A percentile compares a stretch with the other conserved stretches of the same genome.
phyloP scores from a whole-genome alignment of 768 basidiomycete genomes.

The Leucogyrophana mollusca region DNA sequence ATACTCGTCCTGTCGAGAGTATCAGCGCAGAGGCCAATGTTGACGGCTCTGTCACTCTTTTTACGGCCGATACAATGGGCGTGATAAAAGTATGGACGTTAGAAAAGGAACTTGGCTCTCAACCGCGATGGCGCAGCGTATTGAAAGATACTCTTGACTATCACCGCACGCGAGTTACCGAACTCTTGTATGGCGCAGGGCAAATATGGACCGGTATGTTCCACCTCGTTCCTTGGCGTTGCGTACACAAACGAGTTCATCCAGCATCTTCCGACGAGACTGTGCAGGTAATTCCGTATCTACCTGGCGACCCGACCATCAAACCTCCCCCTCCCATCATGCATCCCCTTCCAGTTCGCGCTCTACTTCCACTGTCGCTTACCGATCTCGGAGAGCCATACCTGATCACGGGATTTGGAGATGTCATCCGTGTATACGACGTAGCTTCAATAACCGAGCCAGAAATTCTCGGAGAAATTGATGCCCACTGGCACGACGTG shows the following conservation, averaged over 20 bases:
- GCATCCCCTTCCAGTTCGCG: constrained; percentile 67
- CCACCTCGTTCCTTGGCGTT: neutral
- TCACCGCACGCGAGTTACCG: constrained; percentile 85
- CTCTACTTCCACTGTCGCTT: constrained; percentile 66
- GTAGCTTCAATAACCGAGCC: constrained; percentile 65
- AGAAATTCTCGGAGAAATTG: constrained; percentile 68
- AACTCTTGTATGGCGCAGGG: constrained; percentile 61
- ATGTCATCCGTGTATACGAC: constrained; percentile 80
- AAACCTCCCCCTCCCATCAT: constrained; percentile 51
- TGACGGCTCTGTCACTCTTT: constrained; percentile 51
- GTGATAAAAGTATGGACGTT: constrained; percentile 81
- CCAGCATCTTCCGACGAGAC: constrained; percentile 90
- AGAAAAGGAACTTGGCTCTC: constrained; percentile 34
- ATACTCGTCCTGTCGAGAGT: constrained; percentile 86
- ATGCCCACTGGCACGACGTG: constrained; percentile 92
- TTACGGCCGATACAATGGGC: constrained; percentile 93
- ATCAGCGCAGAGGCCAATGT: constrained; percentile 55
- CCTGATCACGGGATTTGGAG: constrained; percentile 80
- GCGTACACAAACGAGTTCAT: neutral
- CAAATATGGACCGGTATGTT: constrained; percentile 85
- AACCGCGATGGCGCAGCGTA: constrained; percentile 49
- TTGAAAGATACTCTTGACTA: constrained; percentile 56
- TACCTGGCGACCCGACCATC: constrained; percentile 23
- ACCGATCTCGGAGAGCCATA: constrained; percentile 71
- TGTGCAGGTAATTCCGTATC: constrained; percentile 58